phyloP scores from a whole-genome alignment of 2,329 filamentous ascomycete species.

The Scortechinia acanthostroma region DNA sequence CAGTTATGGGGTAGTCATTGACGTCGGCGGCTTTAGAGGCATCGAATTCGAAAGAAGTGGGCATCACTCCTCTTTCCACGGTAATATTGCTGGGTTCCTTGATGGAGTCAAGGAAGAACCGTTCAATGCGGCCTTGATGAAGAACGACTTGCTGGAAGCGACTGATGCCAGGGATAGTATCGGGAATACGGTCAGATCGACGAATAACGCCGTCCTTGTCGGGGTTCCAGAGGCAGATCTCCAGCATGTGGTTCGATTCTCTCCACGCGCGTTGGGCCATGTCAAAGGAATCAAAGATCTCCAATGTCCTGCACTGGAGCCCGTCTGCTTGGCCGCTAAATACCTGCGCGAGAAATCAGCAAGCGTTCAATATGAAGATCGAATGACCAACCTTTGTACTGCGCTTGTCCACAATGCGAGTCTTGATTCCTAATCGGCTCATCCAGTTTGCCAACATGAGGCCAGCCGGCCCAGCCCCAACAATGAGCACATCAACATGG shows the following conservation, averaged over 20 bases:
- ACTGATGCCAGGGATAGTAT: slow-evolving; percentile 53
- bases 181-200: slow-evolving; percentile 51
- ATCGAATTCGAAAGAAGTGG: slow-evolving; percentile 44
- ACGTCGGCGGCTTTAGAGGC: slow-evolving; percentile 36
- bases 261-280: slow-evolving; percentile 58
- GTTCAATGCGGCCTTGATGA: slow-evolving; percentile 66
- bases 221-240: slow-evolving; percentile 57
- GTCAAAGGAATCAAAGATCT: slow-evolving; percentile 70
- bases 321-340: slow-evolving; percentile 34
- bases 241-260: slow-evolving; percentile 64
- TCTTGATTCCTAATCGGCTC: slow-evolving; percentile 26
- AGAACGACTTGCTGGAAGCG: slow-evolving; percentile 61
- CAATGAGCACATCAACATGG: slow-evolving; percentile 21
- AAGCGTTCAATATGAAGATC: too few relatives aligned
- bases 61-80: slow-evolving; percentile 54
- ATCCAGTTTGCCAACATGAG: slow-evolving; percentile 34
- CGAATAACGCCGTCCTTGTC: slow-evolving; percentile 45
- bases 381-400: not conserved
- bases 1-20: slow-evolving; percentile 50
- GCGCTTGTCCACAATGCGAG: slow-evolving; percentile 35
- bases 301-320: slow-evolving; percentile 58
- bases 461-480: slow-evolving; percentile 30
- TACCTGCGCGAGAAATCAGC: slow-evolving; percentile 23
- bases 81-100: slow-evolving; percentile 36
- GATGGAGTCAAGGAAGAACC: slow-evolving; percentile 57